Conservation (phyloP, 768 basidiomycete genomes). For the Pleurotus djamor region DNA sequence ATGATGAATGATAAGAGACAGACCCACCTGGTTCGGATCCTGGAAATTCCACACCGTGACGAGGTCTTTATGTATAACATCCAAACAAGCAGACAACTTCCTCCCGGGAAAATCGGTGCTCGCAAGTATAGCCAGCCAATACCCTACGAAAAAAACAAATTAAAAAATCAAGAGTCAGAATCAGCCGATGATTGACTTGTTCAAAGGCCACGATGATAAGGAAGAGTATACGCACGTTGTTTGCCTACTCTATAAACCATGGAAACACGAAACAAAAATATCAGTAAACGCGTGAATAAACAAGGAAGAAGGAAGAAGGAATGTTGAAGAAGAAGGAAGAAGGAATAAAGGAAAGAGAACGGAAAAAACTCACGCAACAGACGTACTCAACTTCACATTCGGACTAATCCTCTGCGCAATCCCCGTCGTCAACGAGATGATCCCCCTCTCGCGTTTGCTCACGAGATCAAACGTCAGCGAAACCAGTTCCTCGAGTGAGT, state of each 20-base stretch:
- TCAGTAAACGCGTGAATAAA: no score
- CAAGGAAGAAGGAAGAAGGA: no score
- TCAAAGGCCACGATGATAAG: not conserved
- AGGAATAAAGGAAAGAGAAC: no score
- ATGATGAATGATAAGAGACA: no score
- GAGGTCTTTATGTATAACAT: conserved; percentile 20
- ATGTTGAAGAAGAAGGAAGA: no score
- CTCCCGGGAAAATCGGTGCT: conserved; percentile 16
- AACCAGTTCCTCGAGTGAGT: conserved; percentile 2
- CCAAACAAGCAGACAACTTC: conserved; percentile 16
- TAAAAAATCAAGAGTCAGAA: not conserved
- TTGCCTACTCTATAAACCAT: conserved; percentile 12
- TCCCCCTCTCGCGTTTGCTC: conserved; percentile 9
- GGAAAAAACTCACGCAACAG: conserved; percentile 15
- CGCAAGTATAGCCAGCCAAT: conserved; percentile 20
- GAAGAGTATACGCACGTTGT: not conserved
- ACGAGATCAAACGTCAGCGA: not conserved
- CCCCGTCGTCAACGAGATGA: conserved; percentile 15
- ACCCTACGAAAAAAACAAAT: conserved; percentile 12
- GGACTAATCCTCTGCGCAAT: conserved; percentile 20
- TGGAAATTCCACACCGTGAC: conserved; percentile 19
- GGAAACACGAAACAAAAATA: no score
- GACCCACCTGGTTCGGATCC: conserved; percentile 16
- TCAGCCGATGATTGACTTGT: not conserved
- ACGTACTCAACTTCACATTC: conserved; percentile 16